Percentiles rank a stretch among this genome's conserved stretches.
Evolutionary conservation across 768 basidiomycete genomes (phyloP).

Genomic region (Sporobolomyces phaffii): DNA sequence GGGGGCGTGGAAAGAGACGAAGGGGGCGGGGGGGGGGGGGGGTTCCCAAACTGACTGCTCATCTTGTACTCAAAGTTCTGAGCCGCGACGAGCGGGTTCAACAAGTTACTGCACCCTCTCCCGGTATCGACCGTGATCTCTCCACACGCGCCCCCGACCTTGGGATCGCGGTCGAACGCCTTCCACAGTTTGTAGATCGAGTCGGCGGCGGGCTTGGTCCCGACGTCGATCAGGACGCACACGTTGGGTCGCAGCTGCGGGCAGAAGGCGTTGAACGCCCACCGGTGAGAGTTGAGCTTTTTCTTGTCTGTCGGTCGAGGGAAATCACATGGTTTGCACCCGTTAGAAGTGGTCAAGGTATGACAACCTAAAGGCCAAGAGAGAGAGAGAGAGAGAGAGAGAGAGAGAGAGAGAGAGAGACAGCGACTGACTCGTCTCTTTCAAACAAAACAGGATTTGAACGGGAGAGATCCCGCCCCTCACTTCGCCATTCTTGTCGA

Average conservation of each 20-base stretch:
- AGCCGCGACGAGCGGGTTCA: constrained; percentile 78
- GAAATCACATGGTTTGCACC: no score
- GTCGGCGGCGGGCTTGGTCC: constrained; percentile 75
- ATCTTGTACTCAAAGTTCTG: constrained; percentile 92
- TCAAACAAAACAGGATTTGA: constrained; percentile 56
- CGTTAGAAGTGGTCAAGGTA: not conserved
- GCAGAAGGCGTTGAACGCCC: constrained; percentile 90
- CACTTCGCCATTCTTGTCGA: constrained; percentile 70
- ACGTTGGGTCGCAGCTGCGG: constrained; percentile 83
- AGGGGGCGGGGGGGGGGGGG: no score
- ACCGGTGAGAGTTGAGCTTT: constrained; percentile 61
- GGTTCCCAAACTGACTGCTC: no score
- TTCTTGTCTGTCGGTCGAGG: constrained; percentile 15
- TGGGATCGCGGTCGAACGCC: constrained; percentile 55
- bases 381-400: not conserved
- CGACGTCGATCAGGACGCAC: constrained; percentile 75
- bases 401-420: not conserved
- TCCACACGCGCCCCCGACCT: constrained; percentile 65
- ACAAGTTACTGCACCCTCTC: constrained; percentile 50
- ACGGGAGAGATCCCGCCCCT: constrained; percentile 75
- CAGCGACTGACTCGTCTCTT: constrained; percentile 2
- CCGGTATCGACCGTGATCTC: constrained; percentile 57
- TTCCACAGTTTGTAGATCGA: constrained; percentile 93
- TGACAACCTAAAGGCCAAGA: not conserved
- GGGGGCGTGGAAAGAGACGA: no score